Evolutionary conservation across 2,329 filamentous ascomycete species (phyloP).

Genomic region (Didymosphaeria variabile): DNA sequence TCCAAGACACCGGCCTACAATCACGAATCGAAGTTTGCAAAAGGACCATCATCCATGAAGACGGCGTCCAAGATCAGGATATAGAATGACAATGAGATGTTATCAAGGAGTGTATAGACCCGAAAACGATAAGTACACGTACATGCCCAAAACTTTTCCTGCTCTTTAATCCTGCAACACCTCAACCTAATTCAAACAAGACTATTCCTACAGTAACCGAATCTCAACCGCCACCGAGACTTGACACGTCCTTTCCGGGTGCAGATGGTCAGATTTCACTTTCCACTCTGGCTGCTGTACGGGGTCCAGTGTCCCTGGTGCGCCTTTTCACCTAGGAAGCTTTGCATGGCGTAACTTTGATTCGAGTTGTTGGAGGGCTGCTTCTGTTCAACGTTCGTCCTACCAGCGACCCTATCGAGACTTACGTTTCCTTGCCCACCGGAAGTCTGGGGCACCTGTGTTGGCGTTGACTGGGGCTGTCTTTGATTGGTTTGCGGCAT

Average conservation of each 20-base stretch:
- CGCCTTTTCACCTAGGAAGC: not conserved
- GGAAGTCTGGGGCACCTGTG: not conserved
- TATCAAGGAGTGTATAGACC: too few species aligned
- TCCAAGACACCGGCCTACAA: too few species aligned
- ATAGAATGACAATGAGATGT: too few species aligned
- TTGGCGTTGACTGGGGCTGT: conserved; percentile 1
- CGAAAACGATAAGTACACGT: too few species aligned
- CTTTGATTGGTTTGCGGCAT: conserved; percentile 8
- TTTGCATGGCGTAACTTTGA: conserved; percentile 2
- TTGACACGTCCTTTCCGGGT: not conserved
- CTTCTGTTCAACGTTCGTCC: not conserved
- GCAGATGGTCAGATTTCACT: not conserved
- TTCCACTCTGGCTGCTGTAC: conserved; percentile 3
- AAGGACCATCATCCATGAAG: too few species aligned
- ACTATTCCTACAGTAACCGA: not conserved
- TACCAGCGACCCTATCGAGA: too few species aligned
- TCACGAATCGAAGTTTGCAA: too few species aligned
- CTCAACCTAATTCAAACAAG: not conserved
- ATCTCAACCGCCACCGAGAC: not conserved
- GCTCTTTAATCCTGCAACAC: not conserved
- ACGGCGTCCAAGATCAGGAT: too few species aligned
- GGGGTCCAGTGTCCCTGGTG: not conserved
- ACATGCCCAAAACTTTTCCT: not conserved
- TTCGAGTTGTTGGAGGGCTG: not conserved
- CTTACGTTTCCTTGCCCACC: not conserved